Evolutionary conservation across 2,329 filamentous ascomycete species (phyloP), one percentile per base, ranked within the genome.

Genomic region (Hypoxylon sp.): DNA sequence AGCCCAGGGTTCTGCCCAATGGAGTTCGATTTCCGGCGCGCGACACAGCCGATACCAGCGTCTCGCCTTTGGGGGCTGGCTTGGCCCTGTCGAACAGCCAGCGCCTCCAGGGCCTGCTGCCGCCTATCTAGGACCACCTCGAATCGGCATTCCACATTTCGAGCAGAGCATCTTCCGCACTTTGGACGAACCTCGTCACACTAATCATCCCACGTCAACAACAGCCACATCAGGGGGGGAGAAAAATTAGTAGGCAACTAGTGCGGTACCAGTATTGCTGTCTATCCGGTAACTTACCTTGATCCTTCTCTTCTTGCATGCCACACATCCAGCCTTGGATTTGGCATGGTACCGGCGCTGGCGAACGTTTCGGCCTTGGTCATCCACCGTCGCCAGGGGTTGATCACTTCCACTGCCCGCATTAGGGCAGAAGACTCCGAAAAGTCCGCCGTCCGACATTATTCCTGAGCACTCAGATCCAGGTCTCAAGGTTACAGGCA

Each of bases 161-260:
- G 37, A 30, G 49, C 40, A 51, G 20, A 66, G 22, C 63, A 66
- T 46, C 37, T 66, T 13, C 51, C 31, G 51, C 63, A 66, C 20
- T 51, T 48, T 27, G 63, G 63, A 27, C 63, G 63, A 17, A 31
- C 22, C 33, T 66, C 63, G 25, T 66, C 63, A 27, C 63, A 66
- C 56, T 30, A 22, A 22, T 44, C 40, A 22, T 22, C 40, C 40
- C 40, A 44, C 17, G 20, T 44, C 33, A 22, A 22, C 17, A 20
- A 22, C 7, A 3, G 11, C 40, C 3, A 6, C 40, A 22, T 17
- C 40, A 13, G 20, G 7, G 40, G 20, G 20, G 20, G 20, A 44
- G 20, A 22, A 2, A 44, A 7, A 13, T 1, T 11, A 5, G 14
- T 17, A 22, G 40, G 40, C 5, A 7, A 20, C 17, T 3, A 11